Conservation (phyloP, 2,329 filamentous ascomycete species). For the Colletotrichum plurivorum region DNA sequence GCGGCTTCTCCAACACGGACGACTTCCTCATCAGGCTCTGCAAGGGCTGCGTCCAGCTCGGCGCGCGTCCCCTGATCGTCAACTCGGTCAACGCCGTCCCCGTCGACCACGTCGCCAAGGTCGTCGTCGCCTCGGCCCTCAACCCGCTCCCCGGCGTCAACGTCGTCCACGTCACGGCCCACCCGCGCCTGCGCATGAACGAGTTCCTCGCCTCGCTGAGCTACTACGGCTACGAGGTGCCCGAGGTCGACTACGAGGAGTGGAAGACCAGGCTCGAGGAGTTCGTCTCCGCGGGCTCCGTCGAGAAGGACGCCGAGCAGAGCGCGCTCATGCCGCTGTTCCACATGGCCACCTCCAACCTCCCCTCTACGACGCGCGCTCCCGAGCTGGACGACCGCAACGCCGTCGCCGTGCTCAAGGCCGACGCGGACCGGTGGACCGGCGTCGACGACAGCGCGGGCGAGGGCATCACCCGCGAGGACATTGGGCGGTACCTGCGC, state of each 20-base stretch:
- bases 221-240: constrained; percentile 80
- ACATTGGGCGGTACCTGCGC: constrained; percentile 70
- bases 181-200: constrained; percentile 84
- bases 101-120: constrained; percentile 84
- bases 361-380: constrained; percentile 75
- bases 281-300: constrained; percentile 74
- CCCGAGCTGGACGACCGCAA: constrained; percentile 82
- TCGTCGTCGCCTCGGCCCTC: constrained; percentile 82
- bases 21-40: constrained; percentile 91
- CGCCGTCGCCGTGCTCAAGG: constrained; percentile 68
- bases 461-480: constrained; percentile 68
- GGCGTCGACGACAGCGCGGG: constrained; percentile 66
- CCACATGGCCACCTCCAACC: constrained; percentile 78
- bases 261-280: constrained; percentile 79
- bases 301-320: constrained; percentile 49
- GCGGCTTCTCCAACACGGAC: constrained; percentile 83
- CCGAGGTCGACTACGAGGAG: constrained; percentile 75
- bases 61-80: constrained; percentile 78
- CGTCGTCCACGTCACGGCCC: constrained; percentile 84
- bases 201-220: constrained; percentile 80
- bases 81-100: constrained; percentile 94
- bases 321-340: constrained; percentile 70
- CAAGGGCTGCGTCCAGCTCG: constrained; percentile 89
- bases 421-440: constrained; percentile 63
- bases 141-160: constrained; percentile 66